phyloP scores from a whole-genome alignment of 2,329 filamentous ascomycete genomes.

The Fonsecaea erecta region DNA sequence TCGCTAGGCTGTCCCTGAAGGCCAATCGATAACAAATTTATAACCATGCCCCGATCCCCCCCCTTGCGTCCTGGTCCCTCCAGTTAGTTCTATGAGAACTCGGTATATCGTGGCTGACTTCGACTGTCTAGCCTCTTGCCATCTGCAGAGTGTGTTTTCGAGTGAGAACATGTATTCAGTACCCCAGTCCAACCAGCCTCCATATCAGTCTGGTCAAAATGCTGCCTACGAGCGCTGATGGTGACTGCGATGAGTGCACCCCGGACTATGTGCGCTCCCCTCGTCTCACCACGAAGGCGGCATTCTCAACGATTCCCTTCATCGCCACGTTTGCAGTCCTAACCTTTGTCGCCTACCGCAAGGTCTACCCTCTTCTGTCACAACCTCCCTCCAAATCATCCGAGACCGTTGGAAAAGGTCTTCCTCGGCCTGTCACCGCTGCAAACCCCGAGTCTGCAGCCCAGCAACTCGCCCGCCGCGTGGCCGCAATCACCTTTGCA shows the following conservation, averaged over 20 bases:
- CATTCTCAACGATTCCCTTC: constrained; percentile 71
- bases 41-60: background rate
- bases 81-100: background rate
- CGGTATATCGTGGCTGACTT: background rate
- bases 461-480: constrained; percentile 38
- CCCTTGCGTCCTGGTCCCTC: background rate
- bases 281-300: constrained; percentile 35
- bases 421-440: constrained; percentile 31
- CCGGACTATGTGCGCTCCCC: constrained; percentile 30
- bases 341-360: constrained; percentile 65
- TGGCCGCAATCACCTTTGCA: constrained; percentile 70
- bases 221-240: constrained; percentile 30
- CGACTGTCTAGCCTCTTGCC: background rate
- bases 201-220: constrained; percentile 21
- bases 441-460: constrained; percentile 38
- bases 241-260: constrained; percentile 41
- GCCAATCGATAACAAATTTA: constrained; percentile 4
- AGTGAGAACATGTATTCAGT: constrained; percentile 25
- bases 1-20: background rate
- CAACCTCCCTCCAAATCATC: constrained; percentile 21
- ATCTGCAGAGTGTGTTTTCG: background rate
- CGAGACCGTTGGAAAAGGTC: constrained; percentile 25
- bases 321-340: constrained; percentile 70
- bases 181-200: background rate
- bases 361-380: constrained; percentile 74